Evolutionary conservation across 2,329 filamentous ascomycete genomes (phyloP).

Genomic region (Phialophora chinensis): DNA sequence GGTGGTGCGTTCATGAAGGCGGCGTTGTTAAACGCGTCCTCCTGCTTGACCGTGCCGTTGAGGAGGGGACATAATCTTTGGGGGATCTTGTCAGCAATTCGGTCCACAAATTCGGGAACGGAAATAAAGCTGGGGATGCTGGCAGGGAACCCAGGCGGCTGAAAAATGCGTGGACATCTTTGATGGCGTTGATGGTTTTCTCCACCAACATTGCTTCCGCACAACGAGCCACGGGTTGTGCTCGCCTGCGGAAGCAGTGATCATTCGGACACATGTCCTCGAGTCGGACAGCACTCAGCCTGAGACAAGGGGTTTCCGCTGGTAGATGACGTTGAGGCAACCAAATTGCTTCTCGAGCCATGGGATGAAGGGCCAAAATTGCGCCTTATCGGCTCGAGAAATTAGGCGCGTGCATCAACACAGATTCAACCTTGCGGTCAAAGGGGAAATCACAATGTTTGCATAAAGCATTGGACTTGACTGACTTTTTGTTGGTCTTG

Average conservation of each 20-base stretch:
- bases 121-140: neutral
- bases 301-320: neutral
- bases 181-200: neutral
- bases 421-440: conserved; percentile 31
- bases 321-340: neutral
- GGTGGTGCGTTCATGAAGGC: conserved; percentile 56
- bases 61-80: conserved; percentile 78
- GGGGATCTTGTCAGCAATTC: conserved; percentile 41
- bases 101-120: neutral
- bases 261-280: conserved; percentile 18
- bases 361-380: neutral
- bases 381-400: conserved; percentile 21
- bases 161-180: conserved; percentile 6
- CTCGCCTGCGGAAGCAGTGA: conserved; percentile 4
- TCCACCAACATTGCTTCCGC: neutral
- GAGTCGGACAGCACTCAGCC: conserved; percentile 14
- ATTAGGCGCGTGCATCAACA: conserved; percentile 29
- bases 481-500: conserved; percentile 98
- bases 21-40: conserved; percentile 53
- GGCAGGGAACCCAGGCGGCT: neutral
- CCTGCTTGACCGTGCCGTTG: conserved; percentile 76
- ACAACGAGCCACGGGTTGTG: conserved; percentile 21
- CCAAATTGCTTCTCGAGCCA: neutral
- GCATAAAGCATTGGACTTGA: conserved; percentile 39
- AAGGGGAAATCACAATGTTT: conserved; percentile 37